Base-by-base conservation (phyloP, 1,284 basidiomycete species). In the Sporisorium sorghi region DNA sequence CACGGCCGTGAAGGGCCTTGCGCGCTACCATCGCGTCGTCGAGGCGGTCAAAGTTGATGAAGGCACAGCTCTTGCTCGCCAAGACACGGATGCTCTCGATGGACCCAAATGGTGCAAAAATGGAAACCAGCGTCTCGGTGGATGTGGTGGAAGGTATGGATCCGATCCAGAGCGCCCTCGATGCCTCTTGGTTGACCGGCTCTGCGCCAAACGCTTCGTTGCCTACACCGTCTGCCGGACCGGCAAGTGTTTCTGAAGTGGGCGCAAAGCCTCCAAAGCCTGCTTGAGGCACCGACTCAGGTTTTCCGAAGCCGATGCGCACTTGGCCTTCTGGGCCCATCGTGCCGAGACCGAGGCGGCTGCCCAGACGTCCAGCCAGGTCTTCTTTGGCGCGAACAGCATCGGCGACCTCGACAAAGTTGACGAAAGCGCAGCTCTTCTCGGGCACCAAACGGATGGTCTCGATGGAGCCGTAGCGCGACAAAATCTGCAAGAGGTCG, bases 371-470 rank as follows among this genome's bases (percentile, higher is more conserved):
- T 82, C 95, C 97, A 54, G 97, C 88, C 19, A 98, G 93, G 84
- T 99, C 97, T 42, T 99, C 96, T 81, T 96, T 94, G 7, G 96
- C 96, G 60, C 92, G 91, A 66, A 98, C 91, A 19, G 96, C 97
- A 85, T 98, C 96, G 1, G 90, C 89, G 82, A 93, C 91, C 77
- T 97, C 95, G 58, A 97, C 92, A 83, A 96, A 99, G 85, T 99
- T 99, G 85, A 99, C 94, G 85, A 99, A 99, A 10, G 95, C 96
- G 84, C 97, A 99, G 84, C 96, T 94, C 93, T 99, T 98, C 86
- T 98, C 96, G 2, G 94, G 94, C 49, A 98, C 88, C 80, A 98
- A 87, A 73, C 96, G 88, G 83, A 98, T 87, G 79, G 93, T 95
- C 86, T 98, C 96, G 73, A 98, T 97, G 15, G 94, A 92, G 53